Conservation (phyloP, 164 flowering plant genomes). For the Kingdonia uniflora region DNA sequence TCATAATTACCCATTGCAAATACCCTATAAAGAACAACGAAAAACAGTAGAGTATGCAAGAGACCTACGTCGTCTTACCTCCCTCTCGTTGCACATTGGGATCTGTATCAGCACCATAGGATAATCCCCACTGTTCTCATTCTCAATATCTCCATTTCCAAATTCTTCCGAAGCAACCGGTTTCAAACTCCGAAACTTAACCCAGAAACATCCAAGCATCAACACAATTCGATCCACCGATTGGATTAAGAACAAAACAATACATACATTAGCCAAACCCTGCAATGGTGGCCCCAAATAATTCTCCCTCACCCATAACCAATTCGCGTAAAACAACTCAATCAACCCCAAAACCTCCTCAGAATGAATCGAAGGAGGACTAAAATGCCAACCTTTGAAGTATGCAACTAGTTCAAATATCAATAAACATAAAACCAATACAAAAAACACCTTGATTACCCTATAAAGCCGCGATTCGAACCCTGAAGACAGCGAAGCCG, state of each 20-base stretch:
- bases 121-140: slow-evolving; percentile 33
- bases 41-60: slow-evolving; percentile 6
- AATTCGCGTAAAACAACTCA: slow-evolving; percentile 48
- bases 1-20: no score
- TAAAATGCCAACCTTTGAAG: slow-evolving; percentile 88
- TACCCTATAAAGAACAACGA: not conserved
- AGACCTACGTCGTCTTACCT: slow-evolving; percentile 47
- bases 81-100: slow-evolving; percentile 99
- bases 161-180: slow-evolving; percentile 49
- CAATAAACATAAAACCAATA: slow-evolving; percentile 34
- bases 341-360: slow-evolving; percentile 36
- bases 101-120: slow-evolving; percentile 94
- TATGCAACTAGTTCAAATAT: slow-evolving; percentile 68
- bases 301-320: slow-evolving; percentile 52
- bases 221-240: slow-evolving; percentile 76
- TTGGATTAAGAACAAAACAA: slow-evolving; percentile 75
- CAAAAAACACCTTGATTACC: slow-evolving; percentile 39
- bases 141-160: slow-evolving; percentile 18
- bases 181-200: slow-evolving; percentile 53
- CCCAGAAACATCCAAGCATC: slow-evolving; percentile 75
- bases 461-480: slow-evolving; percentile 44
- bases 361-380: slow-evolving; percentile 42
- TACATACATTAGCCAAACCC: slow-evolving; percentile 54
- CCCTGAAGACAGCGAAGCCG: slow-evolving; percentile 3
- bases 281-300: slow-evolving; percentile 84